Base-by-base conservation (phyloP, 352 stramenopile species). In the Globisporangium okanoganense region DNA sequence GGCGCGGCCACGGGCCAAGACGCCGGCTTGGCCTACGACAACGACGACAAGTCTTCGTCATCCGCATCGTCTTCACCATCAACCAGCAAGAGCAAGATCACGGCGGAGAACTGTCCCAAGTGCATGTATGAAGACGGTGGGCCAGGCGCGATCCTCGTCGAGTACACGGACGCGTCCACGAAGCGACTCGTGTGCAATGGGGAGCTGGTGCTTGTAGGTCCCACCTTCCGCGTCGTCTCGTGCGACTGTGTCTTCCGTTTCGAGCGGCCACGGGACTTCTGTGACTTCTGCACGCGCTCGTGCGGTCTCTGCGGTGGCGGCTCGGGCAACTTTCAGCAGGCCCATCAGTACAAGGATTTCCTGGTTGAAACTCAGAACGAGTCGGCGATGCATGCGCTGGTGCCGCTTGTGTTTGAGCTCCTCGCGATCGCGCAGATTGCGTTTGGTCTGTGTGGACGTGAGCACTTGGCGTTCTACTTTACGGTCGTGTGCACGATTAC, bases 181-280 rank as follows among this genome's bases (percentile, higher is more conserved):
- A 61, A 71, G 18, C 73, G 76, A 0, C 61, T 90, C 53, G 52
- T 66, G 29, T 66, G 63, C 7, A 66, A 66, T 60, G 65, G 70
- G 3, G 84, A 88, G 22, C 56, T 86, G 14, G 81, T 94, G 40
- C 64, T 82, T 31, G 64, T 93, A 12, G 86, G 86, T 0, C 78
- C 82, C 31, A 93, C 72, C 9, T 95, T 93, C 66, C 81, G 83
- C n/a, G 86, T 94, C 53, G 79, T 94, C 3, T 75, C 79, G 25
- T 95, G 86, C 53, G 84, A 95, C 62, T 95, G 86, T 41, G 84
- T 93, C n/a, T 74, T 87, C 51, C 82, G 86, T 18, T 88, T 87
- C 43, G 65, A 81, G 27, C 75, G 67, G 24, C 76, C 72, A 7
- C 74, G 75, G 4, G 78, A 87, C 13, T 92, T 88, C 56, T 95